phyloP scores from a whole-genome alignment of 441 rosid species.

The Populus hybrid region DNA sequence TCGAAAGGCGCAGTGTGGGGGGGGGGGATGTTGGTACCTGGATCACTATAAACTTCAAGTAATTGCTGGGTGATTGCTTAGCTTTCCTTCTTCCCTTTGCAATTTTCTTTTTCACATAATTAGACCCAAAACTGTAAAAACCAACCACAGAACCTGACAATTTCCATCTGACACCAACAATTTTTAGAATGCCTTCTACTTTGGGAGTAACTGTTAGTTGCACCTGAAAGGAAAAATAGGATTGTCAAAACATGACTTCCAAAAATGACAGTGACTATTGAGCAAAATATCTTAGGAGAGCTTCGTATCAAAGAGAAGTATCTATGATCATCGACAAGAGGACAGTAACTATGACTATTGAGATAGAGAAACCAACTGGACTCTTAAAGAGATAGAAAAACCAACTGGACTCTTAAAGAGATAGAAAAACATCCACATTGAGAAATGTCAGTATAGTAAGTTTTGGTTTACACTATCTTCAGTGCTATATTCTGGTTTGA shows the following conservation, averaged over 20 bases:
- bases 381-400: not conserved
- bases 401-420: not conserved
- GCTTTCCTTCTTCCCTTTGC: conserved; percentile 51
- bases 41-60: conserved; percentile 77
- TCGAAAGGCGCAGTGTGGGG: conserved; percentile 16
- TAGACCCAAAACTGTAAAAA: conserved; percentile 57
- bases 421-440: not conserved
- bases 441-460: not conserved
- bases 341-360: not conserved
- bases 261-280: conserved; percentile 4
- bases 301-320: not conserved
- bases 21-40: conserved; percentile 43
- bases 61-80: conserved; percentile 46
- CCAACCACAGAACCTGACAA: conserved; percentile 81
- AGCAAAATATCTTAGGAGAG: not conserved
- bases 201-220: conserved; percentile 81
- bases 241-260: conserved; percentile 7
- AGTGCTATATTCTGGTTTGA: not conserved
- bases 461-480: not conserved
- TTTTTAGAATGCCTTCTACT: conserved; percentile 80
- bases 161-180: conserved; percentile 94
- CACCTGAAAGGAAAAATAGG: conserved; percentile 47
- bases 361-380: not conserved
- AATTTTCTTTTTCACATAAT: conserved; percentile 47
- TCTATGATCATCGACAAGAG: not conserved